phyloP scores from a whole-genome alignment of 1,284 basidiomycete genomes.

The Taiwanofungus camphoratus region DNA sequence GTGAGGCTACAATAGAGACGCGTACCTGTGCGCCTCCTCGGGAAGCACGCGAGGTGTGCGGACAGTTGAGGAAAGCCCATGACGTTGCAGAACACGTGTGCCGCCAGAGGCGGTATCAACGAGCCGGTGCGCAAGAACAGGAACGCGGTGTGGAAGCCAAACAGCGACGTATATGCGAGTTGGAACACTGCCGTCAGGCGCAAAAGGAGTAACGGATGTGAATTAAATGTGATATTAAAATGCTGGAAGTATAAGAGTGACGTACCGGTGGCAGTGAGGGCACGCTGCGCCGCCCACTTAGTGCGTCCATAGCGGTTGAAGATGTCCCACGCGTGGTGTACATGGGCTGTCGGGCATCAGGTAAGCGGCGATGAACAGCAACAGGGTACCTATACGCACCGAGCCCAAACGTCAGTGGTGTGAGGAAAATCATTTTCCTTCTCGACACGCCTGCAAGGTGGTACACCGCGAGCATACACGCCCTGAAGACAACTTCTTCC shows the following conservation, averaged over 20 bases:
- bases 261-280: constrained; percentile 58
- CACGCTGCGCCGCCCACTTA: constrained; percentile 52
- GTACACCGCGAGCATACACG: constrained; percentile 75
- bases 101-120: constrained; percentile 54
- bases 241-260: not conserved
- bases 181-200: constrained; percentile 63
- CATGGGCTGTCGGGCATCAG: constrained; percentile 57
- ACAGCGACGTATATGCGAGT: constrained; percentile 83
- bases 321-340: constrained; percentile 86
- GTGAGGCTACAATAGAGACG: not conserved
- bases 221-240: constrained; percentile 6
- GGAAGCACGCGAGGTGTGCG: constrained; percentile 30
- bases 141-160: constrained; percentile 86
- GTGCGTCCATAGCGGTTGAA: constrained; percentile 71
- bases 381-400: constrained; percentile 45
- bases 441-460: constrained; percentile 57
- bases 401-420: constrained; percentile 85
- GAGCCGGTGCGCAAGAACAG: constrained; percentile 80
- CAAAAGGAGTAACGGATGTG: constrained; percentile 6
- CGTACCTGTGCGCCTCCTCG: constrained; percentile 24
- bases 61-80: constrained; percentile 79
- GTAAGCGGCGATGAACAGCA: constrained; percentile 3
- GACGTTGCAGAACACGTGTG: constrained; percentile 90
- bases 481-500: constrained; percentile 91
- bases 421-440: constrained; percentile 65